phyloP scores from a whole-genome alignment of 78 protist species.

The Dictyostelium intermedium region DNA sequence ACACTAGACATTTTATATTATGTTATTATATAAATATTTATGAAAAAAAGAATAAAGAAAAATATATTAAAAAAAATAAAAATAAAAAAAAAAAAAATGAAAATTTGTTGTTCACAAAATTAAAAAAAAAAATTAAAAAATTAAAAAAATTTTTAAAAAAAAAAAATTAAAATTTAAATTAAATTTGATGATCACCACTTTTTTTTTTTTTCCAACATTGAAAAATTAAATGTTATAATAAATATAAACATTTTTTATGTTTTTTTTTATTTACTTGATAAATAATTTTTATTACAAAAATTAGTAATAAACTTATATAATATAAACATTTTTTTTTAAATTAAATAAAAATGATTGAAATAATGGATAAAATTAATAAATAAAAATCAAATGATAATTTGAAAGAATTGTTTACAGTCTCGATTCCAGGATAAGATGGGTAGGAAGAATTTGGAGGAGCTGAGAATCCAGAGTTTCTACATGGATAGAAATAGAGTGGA shows the following conservation, averaged over 20 bases:
- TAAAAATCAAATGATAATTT: background rate
- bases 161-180: background rate
- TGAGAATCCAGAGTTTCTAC: background rate
- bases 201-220: background rate
- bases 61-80: background rate
- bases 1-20: constrained; percentile 58
- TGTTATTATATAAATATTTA: background rate
- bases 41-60: background rate
- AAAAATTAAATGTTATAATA: no score
- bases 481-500: constrained; percentile 12
- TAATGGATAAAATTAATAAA: background rate
- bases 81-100: background rate
- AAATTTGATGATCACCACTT: background rate
- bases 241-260: no score
- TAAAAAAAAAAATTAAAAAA: background rate
- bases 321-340: background rate
- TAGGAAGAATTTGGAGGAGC: background rate
- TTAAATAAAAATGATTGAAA: background rate
- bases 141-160: background rate
- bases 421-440: background rate
- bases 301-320: background rate
- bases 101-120: background rate
- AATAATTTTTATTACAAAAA: background rate
- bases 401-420: background rate
- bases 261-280: background rate